Percentiles rank a stretch among this genome's conserved stretches.
These are phyloP conservation scores for Calendula officinalis DNA, from an alignment of 129 eudicot genomes.

Conservation along the genomic window DNA sequence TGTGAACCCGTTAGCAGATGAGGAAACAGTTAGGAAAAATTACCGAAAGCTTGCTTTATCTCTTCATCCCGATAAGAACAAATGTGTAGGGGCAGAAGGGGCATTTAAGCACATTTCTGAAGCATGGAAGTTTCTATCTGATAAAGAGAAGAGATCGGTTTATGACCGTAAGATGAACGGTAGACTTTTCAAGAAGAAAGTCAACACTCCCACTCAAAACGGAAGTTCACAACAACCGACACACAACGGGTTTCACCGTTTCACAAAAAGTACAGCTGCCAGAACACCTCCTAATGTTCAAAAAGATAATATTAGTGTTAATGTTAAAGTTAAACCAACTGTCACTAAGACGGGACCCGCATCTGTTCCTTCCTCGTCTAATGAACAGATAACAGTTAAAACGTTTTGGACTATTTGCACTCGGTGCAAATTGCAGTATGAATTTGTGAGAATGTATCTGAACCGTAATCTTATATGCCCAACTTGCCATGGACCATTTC, in stretches of 20 bases:
- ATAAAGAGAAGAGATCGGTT: conserved; percentile 49
- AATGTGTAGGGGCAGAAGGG: conserved; percentile 78
- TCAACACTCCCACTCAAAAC: conserved; percentile 13
- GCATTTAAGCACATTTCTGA: conserved; percentile 71
- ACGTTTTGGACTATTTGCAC: conserved; percentile 85
- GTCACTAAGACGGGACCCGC: conserved; percentile 15
- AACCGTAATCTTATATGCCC: conserved; percentile 76
- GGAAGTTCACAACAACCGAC: conserved; percentile 35
- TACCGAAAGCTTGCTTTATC: conserved; percentile 64
- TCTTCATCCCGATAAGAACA: conserved; percentile 92
- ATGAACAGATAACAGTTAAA: conserved; percentile 14
- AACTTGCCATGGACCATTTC: conserved; percentile 65
- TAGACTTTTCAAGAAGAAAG: conserved; percentile 27
- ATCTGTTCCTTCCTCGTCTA: conserved; percentile 16
- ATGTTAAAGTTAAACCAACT: neutral
- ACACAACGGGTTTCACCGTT: conserved; percentile 51
- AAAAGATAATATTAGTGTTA: conserved; percentile 16
- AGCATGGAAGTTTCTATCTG: conserved; percentile 78
- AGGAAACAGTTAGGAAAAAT: conserved; percentile 58
- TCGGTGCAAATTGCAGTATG: conserved; percentile 84
- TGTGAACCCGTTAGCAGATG: conserved; percentile 62
- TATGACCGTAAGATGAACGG: conserved; percentile 58
- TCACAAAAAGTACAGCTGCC: conserved; percentile 34
- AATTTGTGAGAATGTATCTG: conserved; percentile 61
- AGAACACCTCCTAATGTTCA: neutral